Base-by-base conservation (phyloP, 257 asterid genomes). In the Jacaranda copaia region DNA sequence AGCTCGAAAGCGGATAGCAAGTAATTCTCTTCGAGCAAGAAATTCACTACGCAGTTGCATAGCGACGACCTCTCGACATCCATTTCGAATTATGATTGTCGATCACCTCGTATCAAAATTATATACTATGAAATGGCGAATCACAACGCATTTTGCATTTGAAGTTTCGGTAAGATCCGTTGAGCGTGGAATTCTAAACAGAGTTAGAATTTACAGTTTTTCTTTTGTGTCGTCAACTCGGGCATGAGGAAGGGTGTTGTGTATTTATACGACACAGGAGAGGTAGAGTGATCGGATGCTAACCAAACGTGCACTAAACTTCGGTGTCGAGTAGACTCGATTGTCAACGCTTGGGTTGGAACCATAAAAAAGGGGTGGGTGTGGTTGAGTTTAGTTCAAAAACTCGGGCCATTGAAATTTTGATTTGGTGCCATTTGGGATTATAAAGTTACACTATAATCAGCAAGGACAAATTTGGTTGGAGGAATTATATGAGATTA, bases 41-140 rank as follows among this genome's bases (percentile, higher is more conserved):
- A 91, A 82, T 91, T 91, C 75, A 91, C 96, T 35, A 91, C 94
- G 77, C 91, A 89, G 81, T 90, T 91, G 88, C 94, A 91, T 51
- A 87, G 84, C 75, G 96, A 87, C 80, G 94, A 91, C 86, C 84
- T 85, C 89, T 89, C 96, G 78, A 87, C 96, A 82, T 91, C 96
- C 96, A 91, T 91, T 81, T 3, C 64, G 39, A 72, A n/a, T 42
- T 56, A 38, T n/a, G n/a, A 61, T 32, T 42, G 46, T 20, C 76
- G 40, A 64, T 71, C 67, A 18, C 76, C 67, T n/a, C 76, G 67
- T 8, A 56, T 68, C 68, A 32, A 52, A 76, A 52, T 59, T 14
- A 67, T 40, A 45, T 53, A 35, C 35, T 45, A 42, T 46, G 53
- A 9, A 58, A 59, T 15, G 35, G 59, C 48, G 48, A 20, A 45